Evolutionary conservation across 2,329 filamentous ascomycete genomes (phyloP).

Genomic region (Monilinia vaccinii-corymbosi): DNA sequence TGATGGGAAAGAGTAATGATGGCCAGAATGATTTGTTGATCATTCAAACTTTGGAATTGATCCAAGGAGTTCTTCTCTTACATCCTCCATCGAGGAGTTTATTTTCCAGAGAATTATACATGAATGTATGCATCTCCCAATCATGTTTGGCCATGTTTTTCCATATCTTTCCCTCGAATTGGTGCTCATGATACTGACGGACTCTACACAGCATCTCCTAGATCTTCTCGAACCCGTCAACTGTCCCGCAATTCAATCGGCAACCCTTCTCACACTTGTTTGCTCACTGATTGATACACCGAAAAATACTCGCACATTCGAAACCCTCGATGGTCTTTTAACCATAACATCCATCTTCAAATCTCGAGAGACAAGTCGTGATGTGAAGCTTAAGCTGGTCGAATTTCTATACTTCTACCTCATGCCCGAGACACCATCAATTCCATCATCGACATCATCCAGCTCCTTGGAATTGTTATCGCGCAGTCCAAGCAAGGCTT

Average conservation of each 20-base stretch:
- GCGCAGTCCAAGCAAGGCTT: conserved; percentile 60
- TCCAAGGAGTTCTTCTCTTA: conserved; percentile 79
- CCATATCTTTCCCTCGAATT: background rate
- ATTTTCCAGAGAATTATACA: conserved; percentile 82
- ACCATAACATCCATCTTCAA: conserved; percentile 92
- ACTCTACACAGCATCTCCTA: conserved; percentile 59
- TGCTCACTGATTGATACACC: conserved; percentile 81
- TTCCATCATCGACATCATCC: conserved; percentile 39
- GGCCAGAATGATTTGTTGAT: conserved; percentile 84
- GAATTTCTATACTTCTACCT: conserved; percentile 99
- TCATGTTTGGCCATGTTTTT: too few relatives aligned
- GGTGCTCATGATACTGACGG: background rate
- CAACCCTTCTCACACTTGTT: conserved; percentile 82
- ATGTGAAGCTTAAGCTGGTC: conserved; percentile 91
- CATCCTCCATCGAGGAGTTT: conserved; percentile 84
- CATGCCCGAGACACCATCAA: conserved; percentile 73
- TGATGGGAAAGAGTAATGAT: conserved; percentile 74
- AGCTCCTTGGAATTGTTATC: conserved; percentile 46
- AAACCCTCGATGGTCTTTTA: conserved; percentile 81
- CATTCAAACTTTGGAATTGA: conserved; percentile 75
- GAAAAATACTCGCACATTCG: conserved; percentile 83
- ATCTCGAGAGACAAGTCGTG: conserved; percentile 70
- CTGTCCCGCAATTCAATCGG: conserved; percentile 83
- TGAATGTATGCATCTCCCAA: conserved; percentile 61
- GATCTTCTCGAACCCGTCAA: conserved; percentile 90